Base-by-base conservation (phyloP, 1,284 basidiomycete genomes). In the Ceraceosorus guamensis region DNA sequence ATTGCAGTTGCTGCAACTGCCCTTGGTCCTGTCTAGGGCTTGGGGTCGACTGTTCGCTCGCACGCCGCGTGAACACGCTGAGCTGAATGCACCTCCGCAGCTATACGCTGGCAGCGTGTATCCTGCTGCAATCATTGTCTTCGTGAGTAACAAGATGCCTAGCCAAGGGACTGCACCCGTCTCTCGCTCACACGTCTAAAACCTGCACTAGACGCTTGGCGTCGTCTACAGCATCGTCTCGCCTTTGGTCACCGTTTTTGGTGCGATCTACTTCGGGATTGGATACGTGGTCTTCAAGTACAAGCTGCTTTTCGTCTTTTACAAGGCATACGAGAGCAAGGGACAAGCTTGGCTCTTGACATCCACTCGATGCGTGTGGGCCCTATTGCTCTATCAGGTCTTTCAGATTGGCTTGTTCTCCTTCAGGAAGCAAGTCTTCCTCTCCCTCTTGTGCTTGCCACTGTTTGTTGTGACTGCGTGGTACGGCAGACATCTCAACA, bases 51-150 rank as follows among this genome's bases (percentile, higher is more conserved):
- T 74, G 1, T 33, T 52, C 10, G 67, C 67, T 0, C 49, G 56
- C 16, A 75, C 73, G 7, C 75, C 73, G 13, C 60, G 72, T 87
- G 92, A 97, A 70, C 92, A 86, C 67, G 92, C 92, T 7, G 91
- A 95, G 76, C 81, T 95, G n/a, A 95, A 97, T 71, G 89, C 91
- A 0, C 92, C 93, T 10, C 91, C 93, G 0, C 89, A 90, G 84
- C 87, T 97, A 76, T 64, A 63, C 18, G 62, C 74, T 52, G 69
- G 72, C 91, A 66, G 65, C 39, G 87, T 93, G 6, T 93, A 96
- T 73, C 92, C 92, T 0, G 91, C 95, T 74, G 89, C 91, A 2
- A 88, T 98, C 58, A 82, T 98, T 46, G 86, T 98, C 68, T 98
- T 97, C 78, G n/a, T n/a, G n/a, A n/a, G n/a, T n/a, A n/a, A n/a